Conservation (phyloP, 345 rosid species). For the Conringia planisiliqua region DNA sequence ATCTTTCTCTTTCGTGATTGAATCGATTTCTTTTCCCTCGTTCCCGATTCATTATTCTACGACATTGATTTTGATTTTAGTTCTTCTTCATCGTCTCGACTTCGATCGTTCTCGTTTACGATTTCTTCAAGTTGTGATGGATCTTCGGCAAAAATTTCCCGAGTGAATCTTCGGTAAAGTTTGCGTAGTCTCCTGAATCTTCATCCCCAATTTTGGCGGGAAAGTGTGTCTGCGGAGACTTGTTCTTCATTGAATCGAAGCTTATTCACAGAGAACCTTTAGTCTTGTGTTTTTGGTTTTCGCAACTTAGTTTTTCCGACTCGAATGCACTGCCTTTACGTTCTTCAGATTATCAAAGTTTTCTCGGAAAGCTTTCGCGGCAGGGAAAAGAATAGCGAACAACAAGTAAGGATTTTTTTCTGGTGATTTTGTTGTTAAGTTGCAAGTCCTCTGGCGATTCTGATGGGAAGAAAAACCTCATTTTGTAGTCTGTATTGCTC, state of each 20-base stretch:
- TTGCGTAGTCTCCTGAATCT: not conserved
- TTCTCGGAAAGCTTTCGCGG: not conserved
- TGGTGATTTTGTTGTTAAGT: not conserved
- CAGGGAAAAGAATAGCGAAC: not conserved
- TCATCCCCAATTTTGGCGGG: slow-evolving; percentile 23
- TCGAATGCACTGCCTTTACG: not conserved
- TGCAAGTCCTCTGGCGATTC: not conserved
- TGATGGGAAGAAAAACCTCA: not conserved
- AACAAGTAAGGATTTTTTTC: not conserved
- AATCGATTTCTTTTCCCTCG: not conserved
- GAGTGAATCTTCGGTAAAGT: not conserved
- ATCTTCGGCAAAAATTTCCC: not conserved
- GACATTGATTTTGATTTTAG: not conserved
- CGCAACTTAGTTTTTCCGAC: not conserved
- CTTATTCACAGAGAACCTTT: not conserved
- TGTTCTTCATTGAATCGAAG: not conserved
- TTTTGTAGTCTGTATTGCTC: not conserved
- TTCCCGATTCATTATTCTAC: not conserved
- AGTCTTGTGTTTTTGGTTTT: not conserved
- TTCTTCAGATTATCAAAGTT: not conserved
- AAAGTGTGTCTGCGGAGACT: not conserved
- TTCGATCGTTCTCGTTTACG: not conserved
- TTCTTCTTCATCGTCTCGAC: not conserved
- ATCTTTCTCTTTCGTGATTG: not conserved
- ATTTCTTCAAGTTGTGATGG: not conserved